Base-by-base conservation (phyloP, 73 alveolate species). In the Paramecium biaurelia region DNA sequence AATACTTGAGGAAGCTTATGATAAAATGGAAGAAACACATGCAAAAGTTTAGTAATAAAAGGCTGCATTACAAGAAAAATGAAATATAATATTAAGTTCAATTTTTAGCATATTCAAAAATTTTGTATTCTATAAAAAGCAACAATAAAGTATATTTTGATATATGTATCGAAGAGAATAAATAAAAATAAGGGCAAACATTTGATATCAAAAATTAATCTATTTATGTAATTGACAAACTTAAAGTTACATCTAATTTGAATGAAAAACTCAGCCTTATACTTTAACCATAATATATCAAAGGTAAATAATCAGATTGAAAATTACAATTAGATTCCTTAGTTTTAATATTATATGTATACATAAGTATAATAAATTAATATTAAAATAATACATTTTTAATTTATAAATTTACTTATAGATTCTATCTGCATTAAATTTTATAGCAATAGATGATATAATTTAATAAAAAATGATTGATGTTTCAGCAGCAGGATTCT, bases 21-120 rank as follows among this genome's bases (percentile, higher is more conserved):
- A 79, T 4, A 79, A 47, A 45, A 79, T 79, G 90, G 86, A 72
- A 38, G 86, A 72, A 18, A 72, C 86, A 8, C 84, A 63, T 63
- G 84, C 84, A 63, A 63, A 63, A 63, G 84, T 63, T 10, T 32
- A 63, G 21, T 63, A 63, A 63, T n/a, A 63, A 26, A 63, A 63
- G 84, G 84, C 84, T 12, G 84, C 84, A 12, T 63, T 63, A 63
- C 49, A 63, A 63, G 41, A 63, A 14, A 63, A 63, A 63, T 63
- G 84, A 63, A 53, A 53, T 53, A 26, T 53, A 53, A 18, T 18
- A 53, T 15, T n/a, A n/a, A 5, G 21, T 53, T 53, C 28, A 53
- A 53, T 53, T 53, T 53, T 53, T 53, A 53, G 2, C 32, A 53
- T 53, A 53, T 53, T 53, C 18, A 14, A 53, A 4, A 53, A 53